Percentiles rank a stretch among this genome's conserved stretches.
These are phyloP conservation scores for Cladophialophora yegresii DNA, from an alignment of 2,329 filamentous ascomycete species.

Conservation along the genomic window DNA sequence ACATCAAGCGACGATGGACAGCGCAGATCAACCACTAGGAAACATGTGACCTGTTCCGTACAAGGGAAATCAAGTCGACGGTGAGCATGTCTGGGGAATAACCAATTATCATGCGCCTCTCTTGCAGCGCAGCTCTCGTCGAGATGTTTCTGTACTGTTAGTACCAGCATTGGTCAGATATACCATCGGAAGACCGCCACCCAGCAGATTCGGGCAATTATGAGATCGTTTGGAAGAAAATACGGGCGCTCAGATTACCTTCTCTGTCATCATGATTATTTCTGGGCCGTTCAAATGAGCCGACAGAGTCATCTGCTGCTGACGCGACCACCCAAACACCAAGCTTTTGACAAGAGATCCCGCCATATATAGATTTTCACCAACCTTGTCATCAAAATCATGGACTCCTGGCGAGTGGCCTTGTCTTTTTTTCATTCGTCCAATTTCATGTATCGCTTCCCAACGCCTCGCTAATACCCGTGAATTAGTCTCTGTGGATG, in stretches of 20 bases:
- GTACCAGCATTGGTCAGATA: background rate
- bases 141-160: background rate
- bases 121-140: background rate
- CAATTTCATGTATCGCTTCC: background rate
- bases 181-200: background rate
- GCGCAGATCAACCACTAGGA: background rate
- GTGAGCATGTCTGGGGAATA: background rate
- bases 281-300: background rate
- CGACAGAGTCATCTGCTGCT: background rate
- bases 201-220: background rate
- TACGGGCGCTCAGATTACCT: background rate
- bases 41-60: background rate
- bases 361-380: slow-evolving; percentile 5
- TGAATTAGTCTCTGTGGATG: slow-evolving; percentile 1
- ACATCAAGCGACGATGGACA: background rate
- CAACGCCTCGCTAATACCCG: slow-evolving; percentile 22
- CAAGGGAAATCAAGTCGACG: background rate
- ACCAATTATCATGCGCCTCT: background rate
- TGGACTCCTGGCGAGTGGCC: background rate
- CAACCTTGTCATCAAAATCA: slow-evolving; percentile 3
- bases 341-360: background rate
- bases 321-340: background rate
- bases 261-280: background rate
- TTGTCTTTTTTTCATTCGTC: slow-evolving; percentile 1
- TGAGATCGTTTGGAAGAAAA: slow-evolving; percentile 2